These are phyloP conservation scores for Claviceps sp. DNA, from an alignment of 2,329 filamentous ascomycete genomes.

Conservation along the genomic window DNA sequence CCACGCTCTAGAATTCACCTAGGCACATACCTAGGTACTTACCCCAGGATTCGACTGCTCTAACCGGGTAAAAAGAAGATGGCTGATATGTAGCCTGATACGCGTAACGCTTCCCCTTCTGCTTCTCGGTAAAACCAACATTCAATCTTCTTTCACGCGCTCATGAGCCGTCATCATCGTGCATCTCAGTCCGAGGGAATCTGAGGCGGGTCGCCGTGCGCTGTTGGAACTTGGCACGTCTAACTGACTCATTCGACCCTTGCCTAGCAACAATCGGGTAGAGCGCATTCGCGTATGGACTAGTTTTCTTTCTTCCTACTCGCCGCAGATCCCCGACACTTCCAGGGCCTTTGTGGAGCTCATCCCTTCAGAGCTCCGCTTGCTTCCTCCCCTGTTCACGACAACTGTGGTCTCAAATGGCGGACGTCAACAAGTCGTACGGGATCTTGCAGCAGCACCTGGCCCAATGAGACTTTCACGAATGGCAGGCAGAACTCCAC, in stretches of 20 bases:
- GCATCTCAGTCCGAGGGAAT: neutral
- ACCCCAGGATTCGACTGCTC: neutral
- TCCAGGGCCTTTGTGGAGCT: conserved; percentile 2
- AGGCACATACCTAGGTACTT: neutral
- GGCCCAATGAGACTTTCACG: neutral
- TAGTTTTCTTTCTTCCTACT: neutral
- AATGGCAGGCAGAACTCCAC: conserved; percentile 1
- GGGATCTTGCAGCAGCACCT: neutral
- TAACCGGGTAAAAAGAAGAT: no score
- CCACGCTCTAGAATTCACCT: no score
- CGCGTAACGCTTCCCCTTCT: no score
- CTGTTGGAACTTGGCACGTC: conserved; percentile 10
- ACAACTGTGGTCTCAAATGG: neutral
- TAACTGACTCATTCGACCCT: conserved; percentile 6
- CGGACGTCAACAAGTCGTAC: neutral
- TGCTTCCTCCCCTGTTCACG: neutral
- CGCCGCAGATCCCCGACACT: neutral
- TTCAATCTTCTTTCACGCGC: no score
- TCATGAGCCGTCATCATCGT: no score
- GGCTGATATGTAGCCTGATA: no score
- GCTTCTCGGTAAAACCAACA: no score
- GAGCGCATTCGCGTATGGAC: neutral
- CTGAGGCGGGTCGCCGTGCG: conserved; percentile 3
- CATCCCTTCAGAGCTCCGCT: neutral
- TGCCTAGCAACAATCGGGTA: neutral